Evolutionary conservation across 805 yeast species (phyloP), one percentile per base, ranked within the genome.

Genomic region (Wickerhamomyces canadensis): DNA sequence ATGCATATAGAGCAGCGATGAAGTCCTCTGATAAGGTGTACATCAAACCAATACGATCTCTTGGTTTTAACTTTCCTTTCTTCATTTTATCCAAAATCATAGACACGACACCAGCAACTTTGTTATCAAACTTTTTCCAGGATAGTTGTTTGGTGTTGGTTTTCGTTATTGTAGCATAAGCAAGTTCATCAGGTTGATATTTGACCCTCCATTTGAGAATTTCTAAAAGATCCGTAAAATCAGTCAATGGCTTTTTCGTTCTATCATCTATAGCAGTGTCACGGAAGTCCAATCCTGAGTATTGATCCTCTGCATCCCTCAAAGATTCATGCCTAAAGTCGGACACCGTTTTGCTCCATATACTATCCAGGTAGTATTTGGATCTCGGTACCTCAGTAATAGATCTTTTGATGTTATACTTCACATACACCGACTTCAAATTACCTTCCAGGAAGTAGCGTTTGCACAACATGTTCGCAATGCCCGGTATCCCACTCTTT

Each of bases 1-100:
- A 91, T 0, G 98, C 97, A 58, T 80, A 78, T 1, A 88, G 67
- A 2, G 95, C 86, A 21, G 86, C 76, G 5, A 82, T 76, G 52
- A 76, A 91, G 43, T 93, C 98, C 40, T 89, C 96, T 1, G 88
- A 78, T 32, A 91, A 73, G 0, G 95, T 82, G 55, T 86, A 88
- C 80, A 88, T 80, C 50, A 93, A 63, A 4, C 88, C 69, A 4
- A 87, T 91, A 44, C 70, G 66, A 36, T 83, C 84, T 0, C 95
- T 95, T 3, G 84, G 68, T 37, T 63, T 69, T 31, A 86, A 55
- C 3, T 70, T 65, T 1, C 77, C 72, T 58, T 85, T 89, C 31
- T 74, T 83, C 25, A 80, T 65, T 57, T 86, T 89, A 25, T 78
- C 85, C 26, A 80, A 65, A 36, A 93, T 70, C 52, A 83, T 78